Evolutionary conservation across 768 basidiomycete genomes (phyloP), one percentile per base, ranked within the genome.

Genomic region (Lentinus brumalis): DNA sequence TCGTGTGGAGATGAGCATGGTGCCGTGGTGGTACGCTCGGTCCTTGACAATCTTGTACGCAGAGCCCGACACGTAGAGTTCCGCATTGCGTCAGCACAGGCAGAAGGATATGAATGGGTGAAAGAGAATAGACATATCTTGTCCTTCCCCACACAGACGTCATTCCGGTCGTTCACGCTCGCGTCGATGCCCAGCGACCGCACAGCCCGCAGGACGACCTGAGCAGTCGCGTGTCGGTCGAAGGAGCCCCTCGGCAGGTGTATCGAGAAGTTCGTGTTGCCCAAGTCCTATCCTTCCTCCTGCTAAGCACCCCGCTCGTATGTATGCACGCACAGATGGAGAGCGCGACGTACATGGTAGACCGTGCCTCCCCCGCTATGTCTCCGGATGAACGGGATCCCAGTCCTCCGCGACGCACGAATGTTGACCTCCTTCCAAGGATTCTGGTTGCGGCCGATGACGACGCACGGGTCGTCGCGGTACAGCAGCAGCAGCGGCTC

Each of bases 381-480:
- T 57, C 96, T 79, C 42, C 96, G 80, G 35, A 98, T 82, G 69
- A 93, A 91, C 0, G 92, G 92, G 16, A 94, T 81, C 4, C 77
- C 79, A 2, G 78, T 73, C 45, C 73, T 58, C 11, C 76, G 73
- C 6, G 94, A 78, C 1, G 83, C 80, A 6, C 70, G 62, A 51
- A 96, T 81, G 67, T 96, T 96, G 66, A 95, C 87, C 70, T 99
- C 96, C 71, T 94, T 97, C 96, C 96, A 98, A 15, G 96, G 96
- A 66, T 97, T 98, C 78, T 99, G 97, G 72, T 98, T 96, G 54
- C 96, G 80, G 0, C 96, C 96, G 56, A 98, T 92, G 56, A 99
- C 83, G 16, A 98, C 93, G 68, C 94, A 95, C 3, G 94, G 93
- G 0, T 76, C 72, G 70, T 98, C 91, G 32, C 93, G 86, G 73